phyloP scores from a whole-genome alignment of 2,329 filamentous ascomycete genomes.

The Trichophyton rubrum region DNA sequence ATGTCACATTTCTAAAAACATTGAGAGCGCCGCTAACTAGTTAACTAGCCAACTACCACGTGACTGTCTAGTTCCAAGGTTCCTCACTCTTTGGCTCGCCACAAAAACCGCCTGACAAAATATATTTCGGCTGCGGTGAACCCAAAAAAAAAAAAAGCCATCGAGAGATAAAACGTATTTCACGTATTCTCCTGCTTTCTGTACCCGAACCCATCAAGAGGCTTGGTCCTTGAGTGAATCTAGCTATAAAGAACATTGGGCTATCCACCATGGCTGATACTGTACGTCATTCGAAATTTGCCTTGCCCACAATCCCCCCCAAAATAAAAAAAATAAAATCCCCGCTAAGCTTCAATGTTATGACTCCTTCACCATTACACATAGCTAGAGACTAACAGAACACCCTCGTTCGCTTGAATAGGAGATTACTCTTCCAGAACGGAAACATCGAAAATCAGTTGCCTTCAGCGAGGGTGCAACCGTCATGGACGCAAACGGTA shows the following conservation, averaged over 20 bases:
- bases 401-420: conserved; percentile 16
- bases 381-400: conserved; percentile 15
- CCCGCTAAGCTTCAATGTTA: conserved; percentile 1
- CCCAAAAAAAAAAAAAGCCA: too few species aligned
- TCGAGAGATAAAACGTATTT: too few species aligned
- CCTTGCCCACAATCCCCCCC: conserved; percentile 15
- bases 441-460: conserved; percentile 78
- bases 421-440: conserved; percentile 25
- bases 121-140: not conserved
- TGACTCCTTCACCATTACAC: not conserved
- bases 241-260: not conserved
- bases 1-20: too few species aligned
- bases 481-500: conserved; percentile 80
- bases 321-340: not conserved
- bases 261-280: conserved; percentile 29
- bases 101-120: not conserved
- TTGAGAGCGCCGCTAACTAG: too few species aligned
- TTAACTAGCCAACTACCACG: too few species aligned
- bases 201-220: not conserved
- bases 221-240: not conserved
- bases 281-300: conserved; percentile 30
- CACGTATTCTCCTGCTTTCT: not conserved
- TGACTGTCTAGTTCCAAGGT: too few species aligned
- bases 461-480: conserved; percentile 80
- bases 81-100: not conserved